Conservation (phyloP, 768 basidiomycete genomes). For the Auriscalpium microsporum region DNA sequence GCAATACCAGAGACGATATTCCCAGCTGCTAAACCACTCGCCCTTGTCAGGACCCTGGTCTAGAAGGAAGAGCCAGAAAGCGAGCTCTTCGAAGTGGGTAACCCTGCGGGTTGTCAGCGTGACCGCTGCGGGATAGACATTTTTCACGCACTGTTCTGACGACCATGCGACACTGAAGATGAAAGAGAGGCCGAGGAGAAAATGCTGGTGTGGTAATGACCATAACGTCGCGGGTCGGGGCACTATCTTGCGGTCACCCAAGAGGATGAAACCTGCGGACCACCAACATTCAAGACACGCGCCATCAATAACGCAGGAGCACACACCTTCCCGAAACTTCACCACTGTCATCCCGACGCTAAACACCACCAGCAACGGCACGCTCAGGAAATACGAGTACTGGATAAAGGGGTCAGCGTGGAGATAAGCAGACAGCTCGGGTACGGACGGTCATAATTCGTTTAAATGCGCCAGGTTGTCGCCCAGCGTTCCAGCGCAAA, state of each 20-base stretch:
- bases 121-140: background rate
- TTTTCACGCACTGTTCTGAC: constrained; percentile 56
- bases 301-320: constrained; percentile 23
- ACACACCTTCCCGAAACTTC: constrained; percentile 67
- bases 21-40: constrained; percentile 75
- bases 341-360: constrained; percentile 50
- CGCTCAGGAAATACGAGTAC: constrained; percentile 71
- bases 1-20: constrained; percentile 64
- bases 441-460: constrained; percentile 80
- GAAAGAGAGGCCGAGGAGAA: constrained; percentile 65
- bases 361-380: constrained; percentile 60
- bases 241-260: constrained; percentile 30
- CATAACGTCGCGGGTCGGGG: constrained; percentile 52
- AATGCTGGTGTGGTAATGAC: constrained; percentile 33
- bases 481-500: constrained; percentile 63
- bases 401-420: constrained; percentile 22
- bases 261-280: background rate
- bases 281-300: background rate
- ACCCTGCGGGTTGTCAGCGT: constrained; percentile 33
- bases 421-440: background rate
- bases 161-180: constrained; percentile 68
- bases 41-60: constrained; percentile 65
- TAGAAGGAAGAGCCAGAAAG: constrained; percentile 78
- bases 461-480: constrained; percentile 80
- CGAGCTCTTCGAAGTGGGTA: constrained; percentile 77